These are phyloP conservation scores for Umbilicaria muhlenbergii DNA, from an alignment of 495 filamentous ascomycete species.

Conservation along the genomic window DNA sequence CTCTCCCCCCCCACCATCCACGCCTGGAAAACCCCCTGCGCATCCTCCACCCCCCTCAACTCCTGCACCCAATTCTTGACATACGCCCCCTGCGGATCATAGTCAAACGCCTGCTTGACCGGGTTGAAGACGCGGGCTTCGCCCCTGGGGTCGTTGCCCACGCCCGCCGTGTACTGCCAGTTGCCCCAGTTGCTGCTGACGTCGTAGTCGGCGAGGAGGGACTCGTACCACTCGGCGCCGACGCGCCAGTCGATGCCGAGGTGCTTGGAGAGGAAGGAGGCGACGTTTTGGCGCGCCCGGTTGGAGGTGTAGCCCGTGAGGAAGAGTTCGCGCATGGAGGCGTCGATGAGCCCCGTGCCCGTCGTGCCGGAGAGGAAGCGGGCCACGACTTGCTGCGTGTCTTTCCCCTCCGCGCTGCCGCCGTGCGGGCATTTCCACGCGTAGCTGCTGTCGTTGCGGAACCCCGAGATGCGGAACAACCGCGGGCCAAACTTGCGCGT, in stretches of 20 bases:
- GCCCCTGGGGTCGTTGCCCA: conserved; percentile 56
- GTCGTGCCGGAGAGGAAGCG: conserved; percentile 47
- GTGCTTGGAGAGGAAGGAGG: conserved; percentile 53
- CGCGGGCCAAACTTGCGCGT: conserved; percentile 43
- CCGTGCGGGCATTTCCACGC: conserved; percentile 18
- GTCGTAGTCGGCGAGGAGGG: conserved; percentile 54
- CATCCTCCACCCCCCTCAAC: conserved; percentile 30
- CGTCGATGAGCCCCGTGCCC: conserved; percentile 56
- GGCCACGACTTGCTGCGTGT: conserved; percentile 18
- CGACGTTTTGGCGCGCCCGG: conserved; percentile 55
- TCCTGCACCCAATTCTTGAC: conserved; percentile 52
- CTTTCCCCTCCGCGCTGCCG: conserved; percentile 4
- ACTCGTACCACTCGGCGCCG: conserved; percentile 67
- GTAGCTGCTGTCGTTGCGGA: conserved; percentile 26
- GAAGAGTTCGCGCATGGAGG: conserved; percentile 49
- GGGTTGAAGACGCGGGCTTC: conserved; percentile 56
- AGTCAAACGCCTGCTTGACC: conserved; percentile 38
- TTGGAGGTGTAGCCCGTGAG: conserved; percentile 61
- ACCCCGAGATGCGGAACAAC: conserved; percentile 45
- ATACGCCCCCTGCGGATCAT: conserved; percentile 49
- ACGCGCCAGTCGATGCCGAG: conserved; percentile 60
- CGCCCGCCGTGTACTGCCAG: conserved; percentile 61
- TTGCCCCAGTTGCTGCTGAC: conserved; percentile 59
- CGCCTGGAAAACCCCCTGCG: conserved; percentile 45
- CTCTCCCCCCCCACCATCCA: conserved; percentile 39